Evolutionary conservation across 306 rosid genomes (phyloP).

Genomic region (Adenanthera pavonina): DNA sequence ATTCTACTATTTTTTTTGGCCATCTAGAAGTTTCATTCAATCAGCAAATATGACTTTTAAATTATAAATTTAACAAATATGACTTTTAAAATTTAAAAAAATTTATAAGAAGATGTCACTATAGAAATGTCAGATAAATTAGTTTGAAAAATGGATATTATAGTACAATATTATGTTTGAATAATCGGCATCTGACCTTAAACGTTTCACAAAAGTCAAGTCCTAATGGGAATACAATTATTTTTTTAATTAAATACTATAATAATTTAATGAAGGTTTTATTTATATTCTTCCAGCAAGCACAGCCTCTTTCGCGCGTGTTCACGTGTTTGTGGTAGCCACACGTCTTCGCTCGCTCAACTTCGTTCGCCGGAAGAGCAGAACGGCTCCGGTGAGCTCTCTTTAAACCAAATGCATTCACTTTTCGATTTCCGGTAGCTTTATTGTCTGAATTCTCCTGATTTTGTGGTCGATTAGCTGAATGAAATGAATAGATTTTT

Average conservation of each 20-base stretch:
- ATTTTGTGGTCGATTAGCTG: neutral
- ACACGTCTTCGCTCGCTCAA: conserved; percentile 39
- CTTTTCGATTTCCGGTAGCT: neutral
- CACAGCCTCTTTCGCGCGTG: neutral
- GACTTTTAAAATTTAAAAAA: no score
- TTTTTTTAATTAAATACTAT: neutral
- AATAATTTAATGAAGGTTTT: neutral
- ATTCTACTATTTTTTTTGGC: no score
- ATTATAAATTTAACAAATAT: no score
- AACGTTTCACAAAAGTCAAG: neutral
- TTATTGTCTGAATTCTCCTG: neutral
- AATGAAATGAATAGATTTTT: neutral
- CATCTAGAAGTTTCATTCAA: no score
- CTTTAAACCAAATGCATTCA: neutral
- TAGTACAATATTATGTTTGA: neutral
- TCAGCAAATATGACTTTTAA: no score
- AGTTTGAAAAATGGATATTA: neutral
- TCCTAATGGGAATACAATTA: neutral
- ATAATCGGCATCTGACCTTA: neutral
- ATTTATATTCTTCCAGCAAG: neutral
- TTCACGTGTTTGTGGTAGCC: conserved; percentile 40
- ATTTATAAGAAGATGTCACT: neutral
- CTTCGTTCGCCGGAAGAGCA: conserved; percentile 2
- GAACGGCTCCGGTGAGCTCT: neutral
- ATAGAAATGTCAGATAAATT: neutral